A percentile compares a stretch with the other conserved stretches of the same genome.
Evolutionary conservation across 352 stramenopile species (phyloP).

Genomic region (Phytophthora foliorum): DNA sequence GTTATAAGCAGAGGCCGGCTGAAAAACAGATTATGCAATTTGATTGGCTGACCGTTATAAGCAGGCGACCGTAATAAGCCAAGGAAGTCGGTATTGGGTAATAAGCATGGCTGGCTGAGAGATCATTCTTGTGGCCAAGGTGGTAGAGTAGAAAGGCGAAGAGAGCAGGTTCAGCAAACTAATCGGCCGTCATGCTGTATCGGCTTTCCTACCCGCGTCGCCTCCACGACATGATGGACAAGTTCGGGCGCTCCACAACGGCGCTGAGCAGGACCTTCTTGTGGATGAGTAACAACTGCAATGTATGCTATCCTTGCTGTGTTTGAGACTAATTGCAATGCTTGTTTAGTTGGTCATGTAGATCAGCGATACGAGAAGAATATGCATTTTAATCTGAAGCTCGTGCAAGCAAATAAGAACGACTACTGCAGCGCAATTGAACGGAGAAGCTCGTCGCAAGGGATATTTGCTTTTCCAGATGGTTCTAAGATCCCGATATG

Average conservation of each 20-base stretch:
- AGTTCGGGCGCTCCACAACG: neutral
- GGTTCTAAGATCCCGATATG: slow-evolving; percentile 11
- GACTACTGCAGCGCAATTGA: slow-evolving; percentile 4
- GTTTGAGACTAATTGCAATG: neutral
- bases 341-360: slow-evolving; percentile 8
- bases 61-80: too few species aligned
- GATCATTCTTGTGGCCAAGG: too few species aligned
- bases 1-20: too few species aligned
- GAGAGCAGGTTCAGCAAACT: too few species aligned
- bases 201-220: neutral
- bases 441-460: neutral
- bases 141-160: too few species aligned
- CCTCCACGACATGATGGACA: slow-evolving; percentile 9
- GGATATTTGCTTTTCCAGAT: slow-evolving; percentile 13
- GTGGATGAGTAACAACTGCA: slow-evolving; percentile 2
- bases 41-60: too few species aligned
- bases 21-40: too few species aligned
- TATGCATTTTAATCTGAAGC: neutral
- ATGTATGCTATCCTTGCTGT: neutral
- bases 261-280: slow-evolving; percentile 8
- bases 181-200: slow-evolving; percentile 5
- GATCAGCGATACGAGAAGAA: neutral
- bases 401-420: neutral
- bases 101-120: too few species aligned
- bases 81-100: too few species aligned